A percentile compares a stretch with the other conserved stretches of the same genome.
Evolutionary conservation across 345 rosid species (phyloP).

Genomic region (Populus alba): DNA sequence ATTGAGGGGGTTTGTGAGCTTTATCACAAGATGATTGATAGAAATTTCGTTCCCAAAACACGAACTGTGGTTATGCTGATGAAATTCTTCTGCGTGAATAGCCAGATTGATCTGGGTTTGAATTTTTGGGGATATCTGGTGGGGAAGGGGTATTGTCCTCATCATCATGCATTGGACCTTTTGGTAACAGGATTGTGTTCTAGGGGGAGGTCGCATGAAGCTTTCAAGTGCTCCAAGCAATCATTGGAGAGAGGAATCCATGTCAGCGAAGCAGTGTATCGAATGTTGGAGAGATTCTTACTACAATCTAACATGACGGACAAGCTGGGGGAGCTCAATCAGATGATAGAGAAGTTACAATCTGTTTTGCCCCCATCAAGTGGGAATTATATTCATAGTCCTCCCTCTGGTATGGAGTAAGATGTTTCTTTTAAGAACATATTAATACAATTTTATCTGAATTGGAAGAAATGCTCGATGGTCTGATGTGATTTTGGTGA

Average conservation of each 20-base stretch:
- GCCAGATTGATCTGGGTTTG: constrained; percentile 53
- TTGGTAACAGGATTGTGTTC: constrained; percentile 70
- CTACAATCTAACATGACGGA: constrained; percentile 33
- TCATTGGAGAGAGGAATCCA: constrained; percentile 71
- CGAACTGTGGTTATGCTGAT: constrained; percentile 76
- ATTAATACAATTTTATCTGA: no score
- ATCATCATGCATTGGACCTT: constrained; percentile 72
- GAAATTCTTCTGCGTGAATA: constrained; percentile 65
- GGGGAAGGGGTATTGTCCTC: constrained; percentile 74
- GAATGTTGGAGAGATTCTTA: constrained; percentile 52
- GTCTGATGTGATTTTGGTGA: no score
- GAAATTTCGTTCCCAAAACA: constrained; percentile 58
- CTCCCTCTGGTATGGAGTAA: neutral
- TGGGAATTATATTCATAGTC: constrained; percentile 17
- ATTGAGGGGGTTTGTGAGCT: constrained; percentile 49
- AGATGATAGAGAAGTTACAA: constrained; percentile 47
- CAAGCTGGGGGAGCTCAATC: constrained; percentile 52
- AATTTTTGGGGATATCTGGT: constrained; percentile 58
- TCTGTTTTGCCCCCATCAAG: constrained; percentile 51
- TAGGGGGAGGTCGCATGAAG: constrained; percentile 52
- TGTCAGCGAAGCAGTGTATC: constrained; percentile 45
- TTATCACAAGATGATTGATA: constrained; percentile 51
- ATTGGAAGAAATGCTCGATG: no score
- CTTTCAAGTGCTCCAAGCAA: constrained; percentile 63
- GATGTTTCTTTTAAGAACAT: neutral